Evolutionary conservation across 176 grass and related monocot genomes (phyloP), one percentile per base, ranked within the genome.

Genomic region (Chloris gayana): DNA sequence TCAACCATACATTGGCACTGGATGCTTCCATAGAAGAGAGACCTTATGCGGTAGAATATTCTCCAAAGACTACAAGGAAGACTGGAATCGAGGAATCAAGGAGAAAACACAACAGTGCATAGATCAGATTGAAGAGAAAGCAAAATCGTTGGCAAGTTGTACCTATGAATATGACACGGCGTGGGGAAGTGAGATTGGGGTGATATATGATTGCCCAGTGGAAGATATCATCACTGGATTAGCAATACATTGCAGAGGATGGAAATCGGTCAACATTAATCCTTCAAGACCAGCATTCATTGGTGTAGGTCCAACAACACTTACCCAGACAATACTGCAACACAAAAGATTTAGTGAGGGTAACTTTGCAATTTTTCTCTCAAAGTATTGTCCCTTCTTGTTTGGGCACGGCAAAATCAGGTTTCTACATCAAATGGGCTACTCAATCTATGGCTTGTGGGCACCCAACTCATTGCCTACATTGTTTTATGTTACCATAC

Each of bases 261-360:
- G 94, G 94, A 14, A 78, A 59, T 94, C 94, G 3, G 72, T 85
- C 32, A 92, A 49, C 22, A 67, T 66, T 7, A 75, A 85, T 56
- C 95, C 87, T 44, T 38, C 58, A 66, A 88, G 72, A 79, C 75
- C 38, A 63, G 92, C 72, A 5, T 94, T 98, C 63, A 0, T 98
- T 22, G 92, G 95, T 39, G 71, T 98, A 10, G 80, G 54, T 27
- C 90, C 95, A 2, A 11, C 85, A 64, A 98, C 95, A 26, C 63
- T 95, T 22, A 81, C 68, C 29, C 88, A 95, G 29, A 74, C 85
- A 33, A 46, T 95, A 60, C 31, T 98, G 73, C 95, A 98, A 26
- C 88, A 93, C 75, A 95, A 95, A 74, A 87, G 95, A 88, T 98
- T 92, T 90, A 85, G 88, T 12, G 89, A 90, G 77, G 94, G 94